phyloP scores from a whole-genome alignment of 176 grass and related monocot genomes.

The Aegilops umbellulata region DNA sequence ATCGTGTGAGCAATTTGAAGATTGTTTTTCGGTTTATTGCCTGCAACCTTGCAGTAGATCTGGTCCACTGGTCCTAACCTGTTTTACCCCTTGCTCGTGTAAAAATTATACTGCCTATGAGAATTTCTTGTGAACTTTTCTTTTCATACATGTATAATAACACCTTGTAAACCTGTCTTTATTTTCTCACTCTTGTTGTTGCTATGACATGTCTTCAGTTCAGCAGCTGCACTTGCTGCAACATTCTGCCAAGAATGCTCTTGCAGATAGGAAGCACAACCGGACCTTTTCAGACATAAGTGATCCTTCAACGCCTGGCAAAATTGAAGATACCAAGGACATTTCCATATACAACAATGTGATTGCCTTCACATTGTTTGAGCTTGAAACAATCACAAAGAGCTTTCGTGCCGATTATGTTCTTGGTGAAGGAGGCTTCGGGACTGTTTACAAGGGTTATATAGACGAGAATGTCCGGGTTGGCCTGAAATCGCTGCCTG shows the following conservation, averaged over 20 bases:
- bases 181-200: background rate
- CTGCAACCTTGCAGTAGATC: conserved; percentile 52
- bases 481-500: conserved; percentile 87
- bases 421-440: conserved; percentile 97
- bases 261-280: conserved; percentile 58
- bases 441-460: conserved; percentile 98
- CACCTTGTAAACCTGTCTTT: background rate
- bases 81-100: conserved; percentile 18
- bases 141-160: background rate
- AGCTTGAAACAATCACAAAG: conserved; percentile 98
- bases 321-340: conserved; percentile 83
- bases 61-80: conserved; percentile 25
- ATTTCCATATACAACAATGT: conserved; percentile 98
- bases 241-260: conserved; percentile 57
- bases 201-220: conserved; percentile 49
- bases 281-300: conserved; percentile 72
- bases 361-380: conserved; percentile 89
- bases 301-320: conserved; percentile 71
- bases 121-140: background rate
- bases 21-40: conserved; percentile 27
- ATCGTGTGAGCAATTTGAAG: conserved; percentile 23
- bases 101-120: background rate
- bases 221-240: conserved; percentile 95
- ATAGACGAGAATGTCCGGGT: conserved; percentile 99
- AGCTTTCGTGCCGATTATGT: conserved; percentile 92